Evolutionary conservation across 805 yeast species (phyloP), one percentile per base, ranked within the genome.

Genomic region (Blastobotrys attinorum): DNA sequence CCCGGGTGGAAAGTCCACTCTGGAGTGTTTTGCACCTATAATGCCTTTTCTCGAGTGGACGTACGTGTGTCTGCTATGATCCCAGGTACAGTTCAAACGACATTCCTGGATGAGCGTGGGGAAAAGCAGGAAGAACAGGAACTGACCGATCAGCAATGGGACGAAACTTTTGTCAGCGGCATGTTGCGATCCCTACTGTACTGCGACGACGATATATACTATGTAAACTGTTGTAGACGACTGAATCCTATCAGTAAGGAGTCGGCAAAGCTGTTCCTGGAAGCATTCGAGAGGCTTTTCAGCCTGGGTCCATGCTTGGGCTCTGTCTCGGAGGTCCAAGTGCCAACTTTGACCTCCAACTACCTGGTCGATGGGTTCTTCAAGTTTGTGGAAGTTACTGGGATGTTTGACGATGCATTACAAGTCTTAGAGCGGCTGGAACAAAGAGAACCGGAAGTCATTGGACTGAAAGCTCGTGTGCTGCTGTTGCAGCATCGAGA

Each of bases 151-250:
- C 67, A 62, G 18, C 57, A 53, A 23, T 67, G 73, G 72, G 52
- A 47, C 18, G 73, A 69, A 49, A 75, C 86, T 1, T 80, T 71
- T 57, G 69, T 80, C 50, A 71, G 87, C 56, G 81, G 88, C 2
- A 72, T 88, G 49, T 78, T 87, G 20, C 74, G 98, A 55, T 67
- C 89, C 5, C 62, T 92, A 35, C 65, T 87, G 44, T 85, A 77
- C 50, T 87, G 84, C 41, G 95, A 87, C 41, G 87, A 81, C 37
- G 90, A 83, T 62, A 81, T 64, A 65, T 83, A 67, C 56, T 82
- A 67, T 55, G 73, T 92, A 44, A 95, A 88, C 7, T 95, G 89
- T 58, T 82, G 92, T 31, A 75, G 96, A 51, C 78, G 82, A 47
- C 70, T 86, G 45, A 83, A 87, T 54, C 97, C 97, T 3, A 74